Percentiles rank a stretch among this genome's conserved stretches.
phyloP scores from a whole-genome alignment of 495 filamentous ascomycete genomes.

The Hyphodiscus hymeniophilus region DNA sequence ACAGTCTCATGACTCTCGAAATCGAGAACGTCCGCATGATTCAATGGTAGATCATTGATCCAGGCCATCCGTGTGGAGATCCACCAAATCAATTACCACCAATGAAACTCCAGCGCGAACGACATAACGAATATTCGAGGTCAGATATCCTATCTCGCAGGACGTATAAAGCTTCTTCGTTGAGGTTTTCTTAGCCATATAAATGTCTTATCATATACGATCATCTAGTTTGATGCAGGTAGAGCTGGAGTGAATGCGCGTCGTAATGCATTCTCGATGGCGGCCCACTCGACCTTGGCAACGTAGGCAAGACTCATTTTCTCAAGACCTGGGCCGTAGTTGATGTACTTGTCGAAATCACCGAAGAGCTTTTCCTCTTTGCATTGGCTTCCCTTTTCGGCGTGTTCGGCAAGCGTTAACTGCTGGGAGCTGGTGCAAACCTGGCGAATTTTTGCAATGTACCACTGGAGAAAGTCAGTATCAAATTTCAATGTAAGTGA shows the following conservation, averaged over 20 bases:
- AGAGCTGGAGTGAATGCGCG: conserved; percentile 8
- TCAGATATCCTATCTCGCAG: too few relatives aligned
- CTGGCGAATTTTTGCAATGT: conserved; percentile 41
- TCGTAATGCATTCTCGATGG: conserved; percentile 30
- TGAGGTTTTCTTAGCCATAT: too few relatives aligned
- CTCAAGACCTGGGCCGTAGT: conserved; percentile 24
- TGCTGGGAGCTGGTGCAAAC: conserved; percentile 28
- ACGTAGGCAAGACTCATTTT: conserved; percentile 28
- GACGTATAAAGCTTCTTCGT: too few relatives aligned
- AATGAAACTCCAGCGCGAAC: too few relatives aligned
- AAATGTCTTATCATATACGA: too few relatives aligned
- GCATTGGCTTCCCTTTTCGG: conserved; percentile 7
- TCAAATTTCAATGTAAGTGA: conserved; percentile 1
- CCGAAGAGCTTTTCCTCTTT: conserved; percentile 34
- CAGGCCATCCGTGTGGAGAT: too few relatives aligned
- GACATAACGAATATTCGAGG: too few relatives aligned
- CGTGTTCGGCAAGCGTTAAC: conserved; percentile 27
- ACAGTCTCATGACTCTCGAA: too few relatives aligned
- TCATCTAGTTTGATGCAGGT: neutral
- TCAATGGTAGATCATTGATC: too few relatives aligned
- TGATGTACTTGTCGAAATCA: conserved; percentile 27
- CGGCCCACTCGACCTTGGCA: conserved; percentile 29
- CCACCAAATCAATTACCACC: too few relatives aligned
- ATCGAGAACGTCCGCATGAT: too few relatives aligned
- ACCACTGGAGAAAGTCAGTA: conserved; percentile 34